These are phyloP conservation scores for Lentinula sp. DNA, from an alignment of 768 basidiomycete genomes.

Conservation along the genomic window DNA sequence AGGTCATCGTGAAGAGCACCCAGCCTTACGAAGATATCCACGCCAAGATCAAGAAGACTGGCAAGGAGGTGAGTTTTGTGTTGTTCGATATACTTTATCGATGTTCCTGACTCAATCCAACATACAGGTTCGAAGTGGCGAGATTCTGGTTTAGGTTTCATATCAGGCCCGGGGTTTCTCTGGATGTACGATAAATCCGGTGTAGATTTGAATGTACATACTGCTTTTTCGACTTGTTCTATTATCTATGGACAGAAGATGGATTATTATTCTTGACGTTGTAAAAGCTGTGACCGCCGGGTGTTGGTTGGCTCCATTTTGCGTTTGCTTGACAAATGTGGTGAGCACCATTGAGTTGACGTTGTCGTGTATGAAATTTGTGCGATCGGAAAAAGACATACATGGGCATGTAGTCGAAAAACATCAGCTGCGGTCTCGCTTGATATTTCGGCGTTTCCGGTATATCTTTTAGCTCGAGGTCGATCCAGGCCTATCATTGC, in stretches of 20 bases:
- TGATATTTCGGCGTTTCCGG: neutral
- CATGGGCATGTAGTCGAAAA: no score
- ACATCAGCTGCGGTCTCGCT: neutral
- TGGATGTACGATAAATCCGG: neutral
- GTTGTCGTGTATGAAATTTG: neutral
- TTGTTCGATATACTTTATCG: neutral
- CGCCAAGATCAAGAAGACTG: slow-evolving; percentile 83
- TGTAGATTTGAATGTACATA: neutral
- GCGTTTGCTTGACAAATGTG: no score
- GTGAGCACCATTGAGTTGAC: no score
- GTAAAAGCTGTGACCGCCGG: no score
- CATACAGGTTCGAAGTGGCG: slow-evolving; percentile 21
- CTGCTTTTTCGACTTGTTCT: neutral
- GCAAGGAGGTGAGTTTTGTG: slow-evolving; percentile 62
- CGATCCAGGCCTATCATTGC: neutral
- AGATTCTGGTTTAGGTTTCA: slow-evolving; percentile 12
- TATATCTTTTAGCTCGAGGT: neutral
- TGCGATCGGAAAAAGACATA: neutral
- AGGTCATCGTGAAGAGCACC: slow-evolving; percentile 67
- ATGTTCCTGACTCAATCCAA: neutral
- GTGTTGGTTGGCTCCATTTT: no score
- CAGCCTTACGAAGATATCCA: slow-evolving; percentile 60
- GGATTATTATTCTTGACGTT: neutral
- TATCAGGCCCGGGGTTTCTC: neutral
- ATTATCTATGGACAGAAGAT: neutral